Percentiles rank a stretch among this genome's conserved stretches.
These are phyloP conservation scores for Bothriochloa decipiens DNA, from an alignment of 176 grass and related monocot genomes.

Conservation along the genomic window DNA sequence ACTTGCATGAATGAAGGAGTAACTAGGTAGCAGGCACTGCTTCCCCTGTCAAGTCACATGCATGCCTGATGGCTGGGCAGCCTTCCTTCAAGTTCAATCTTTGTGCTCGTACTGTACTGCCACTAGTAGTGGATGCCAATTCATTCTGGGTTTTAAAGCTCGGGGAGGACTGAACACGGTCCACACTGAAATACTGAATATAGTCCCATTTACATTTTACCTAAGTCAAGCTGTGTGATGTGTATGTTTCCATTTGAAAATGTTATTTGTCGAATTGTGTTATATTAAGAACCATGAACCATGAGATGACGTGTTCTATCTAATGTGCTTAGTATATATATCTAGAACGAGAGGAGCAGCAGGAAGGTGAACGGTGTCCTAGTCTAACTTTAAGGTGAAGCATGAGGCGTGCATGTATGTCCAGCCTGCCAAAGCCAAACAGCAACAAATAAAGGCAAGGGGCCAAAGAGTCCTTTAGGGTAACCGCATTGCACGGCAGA, in stretches of 20 bases:
- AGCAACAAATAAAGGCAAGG: slow-evolving; percentile 24
- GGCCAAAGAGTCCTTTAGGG: background rate
- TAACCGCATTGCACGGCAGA: slow-evolving; percentile 41
- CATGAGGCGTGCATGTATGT: slow-evolving; percentile 9
- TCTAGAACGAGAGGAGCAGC: background rate
- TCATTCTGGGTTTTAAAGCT: background rate
- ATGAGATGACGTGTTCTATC: background rate
- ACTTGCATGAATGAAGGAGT: slow-evolving; percentile 12
- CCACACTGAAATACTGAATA: too few relatives aligned
- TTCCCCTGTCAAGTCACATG: background rate
- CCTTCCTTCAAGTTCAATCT: slow-evolving; percentile 3
- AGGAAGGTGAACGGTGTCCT: slow-evolving; percentile 3
- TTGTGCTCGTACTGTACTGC: slow-evolving; percentile 11
- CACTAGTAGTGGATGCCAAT: background rate
- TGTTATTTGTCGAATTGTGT: background rate
- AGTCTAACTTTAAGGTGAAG: slow-evolving; percentile 33
- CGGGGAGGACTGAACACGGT: background rate
- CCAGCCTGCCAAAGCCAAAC: background rate
- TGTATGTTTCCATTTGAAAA: background rate
- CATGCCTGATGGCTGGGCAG: slow-evolving; percentile 1
- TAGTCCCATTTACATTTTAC: background rate
- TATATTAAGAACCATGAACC: background rate
- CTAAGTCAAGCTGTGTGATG: background rate
- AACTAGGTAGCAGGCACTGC: background rate
- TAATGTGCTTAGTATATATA: background rate